A percentile compares a stretch with the other conserved stretches of the same genome.
These are phyloP conservation scores for Mycosarcoma mackinlayi DNA, from an alignment of 1,284 basidiomycete species.

Conservation along the genomic window DNA sequence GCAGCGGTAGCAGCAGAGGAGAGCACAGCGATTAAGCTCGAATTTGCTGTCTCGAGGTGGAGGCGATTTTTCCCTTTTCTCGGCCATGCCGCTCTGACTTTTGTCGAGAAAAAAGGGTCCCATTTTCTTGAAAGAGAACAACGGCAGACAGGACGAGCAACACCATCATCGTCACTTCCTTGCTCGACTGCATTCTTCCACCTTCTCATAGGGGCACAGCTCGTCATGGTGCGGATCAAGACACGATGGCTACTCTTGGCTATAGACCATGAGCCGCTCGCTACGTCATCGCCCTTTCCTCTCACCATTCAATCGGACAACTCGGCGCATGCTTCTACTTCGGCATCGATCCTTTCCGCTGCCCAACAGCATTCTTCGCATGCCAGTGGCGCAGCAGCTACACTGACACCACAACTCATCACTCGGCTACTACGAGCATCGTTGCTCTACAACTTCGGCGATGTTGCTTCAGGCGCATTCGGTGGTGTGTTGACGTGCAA, in stretches of 20 bases:
- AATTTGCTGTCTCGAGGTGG: slow-evolving; percentile 11
- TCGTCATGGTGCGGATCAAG: slow-evolving; percentile 51
- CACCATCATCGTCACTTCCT: background rate
- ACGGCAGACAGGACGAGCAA: background rate
- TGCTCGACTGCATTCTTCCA: background rate
- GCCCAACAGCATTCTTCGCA: slow-evolving; percentile 1
- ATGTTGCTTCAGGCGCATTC: slow-evolving; percentile 40
- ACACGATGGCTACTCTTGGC: slow-evolving; percentile 51
- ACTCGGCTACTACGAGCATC: slow-evolving; percentile 42
- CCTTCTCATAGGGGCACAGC: background rate
- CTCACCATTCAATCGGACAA: background rate
- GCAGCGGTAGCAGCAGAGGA: background rate
- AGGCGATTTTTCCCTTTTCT: slow-evolving; percentile 18
- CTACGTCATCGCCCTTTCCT: slow-evolving; percentile 13
- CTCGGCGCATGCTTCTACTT: slow-evolving; percentile 2
- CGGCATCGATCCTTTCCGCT: slow-evolving; percentile 12
- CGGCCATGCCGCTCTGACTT: background rate
- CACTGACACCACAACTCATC: slow-evolving; percentile 37
- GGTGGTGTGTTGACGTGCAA: slow-evolving; percentile 44
- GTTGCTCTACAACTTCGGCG: slow-evolving; percentile 46
- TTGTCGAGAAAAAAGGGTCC: slow-evolving; percentile 17
- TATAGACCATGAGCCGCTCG: slow-evolving; percentile 32
- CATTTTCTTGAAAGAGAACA: background rate
- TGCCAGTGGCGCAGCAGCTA: background rate
- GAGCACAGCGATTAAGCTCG: background rate